Base-by-base conservation (phyloP, 2,329 filamentous ascomycete species). In the Exophiala mesophila region DNA sequence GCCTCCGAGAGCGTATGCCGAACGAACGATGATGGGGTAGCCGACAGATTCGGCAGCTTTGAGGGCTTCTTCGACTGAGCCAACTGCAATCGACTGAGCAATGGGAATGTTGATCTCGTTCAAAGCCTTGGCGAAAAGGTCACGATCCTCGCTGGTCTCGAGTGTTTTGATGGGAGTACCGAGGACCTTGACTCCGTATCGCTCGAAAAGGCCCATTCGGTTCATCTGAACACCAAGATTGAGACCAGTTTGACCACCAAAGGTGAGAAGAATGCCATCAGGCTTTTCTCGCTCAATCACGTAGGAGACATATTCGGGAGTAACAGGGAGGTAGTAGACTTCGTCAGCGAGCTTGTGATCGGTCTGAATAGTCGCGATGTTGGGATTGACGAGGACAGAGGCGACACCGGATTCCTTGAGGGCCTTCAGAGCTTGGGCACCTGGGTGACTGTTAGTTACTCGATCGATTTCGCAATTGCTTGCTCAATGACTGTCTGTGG, bases 91-190 rank as follows among this genome's bases (percentile, higher is more conserved):
- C 5, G 89, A 96, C 70, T 96, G 86, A 42, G 92, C 92, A 59
- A 97, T 96, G 47, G 92, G 92, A 57, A 97, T 97, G 62, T 96
- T 76, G 63, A 98, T 98, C 73, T 97, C 90, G 58, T 94, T 89
- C 48, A 98, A 76, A 36, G 92, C 92, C 71, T 94, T 89, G 49
- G 90, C 82, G 65, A 98, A 98, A 52, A 97, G 77, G 62, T 97
- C 92, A 72, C 92, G 83, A 65, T 98, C 92, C 70, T 97, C 90
- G 60, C 83, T 90, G 41, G 89, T 85, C 76, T 96, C 88, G 45
- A 98, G 76, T 15, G 92, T 97, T 67, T 87, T 83, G 62, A 97
- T 84, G 65, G 87, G 94, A 35, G 92, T 98, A 63, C 92, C 92
- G 39, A 98, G 79, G 35, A 98, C 92, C 69, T 87, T 90, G 64